Percentiles rank a stretch among this genome's conserved stretches.
phyloP scores from a whole-genome alignment of 305 asterid species.

The Nicotiana rustica region DNA sequence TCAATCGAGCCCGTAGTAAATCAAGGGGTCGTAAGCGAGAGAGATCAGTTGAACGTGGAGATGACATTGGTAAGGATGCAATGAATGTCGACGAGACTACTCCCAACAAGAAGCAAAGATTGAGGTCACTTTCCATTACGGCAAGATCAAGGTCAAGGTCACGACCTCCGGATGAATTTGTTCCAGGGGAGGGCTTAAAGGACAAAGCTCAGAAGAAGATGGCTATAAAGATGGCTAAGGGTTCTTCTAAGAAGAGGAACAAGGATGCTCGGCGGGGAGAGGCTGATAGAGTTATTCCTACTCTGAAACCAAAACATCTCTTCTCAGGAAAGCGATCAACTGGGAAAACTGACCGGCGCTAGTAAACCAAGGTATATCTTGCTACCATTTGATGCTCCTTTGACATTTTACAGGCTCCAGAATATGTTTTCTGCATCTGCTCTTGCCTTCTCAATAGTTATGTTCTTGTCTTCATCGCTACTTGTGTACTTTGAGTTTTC shows the following conservation, averaged over 20 bases:
- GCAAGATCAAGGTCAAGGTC: slow-evolving; percentile 59
- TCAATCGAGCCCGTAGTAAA: slow-evolving; percentile 72
- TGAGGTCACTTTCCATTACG: slow-evolving; percentile 48
- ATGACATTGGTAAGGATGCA: slow-evolving; percentile 43
- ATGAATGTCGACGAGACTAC: slow-evolving; percentile 80
- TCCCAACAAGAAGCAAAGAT: slow-evolving; percentile 71
- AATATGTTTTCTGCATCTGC: background rate
- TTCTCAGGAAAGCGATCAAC: slow-evolving; percentile 79
- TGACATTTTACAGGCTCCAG: background rate
- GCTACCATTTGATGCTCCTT: background rate
- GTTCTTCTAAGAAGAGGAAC: slow-evolving; percentile 67
- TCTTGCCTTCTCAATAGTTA: background rate
- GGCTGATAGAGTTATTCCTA: slow-evolving; percentile 88
- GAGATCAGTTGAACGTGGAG: slow-evolving; percentile 62
- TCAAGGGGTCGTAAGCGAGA: slow-evolving; percentile 93
- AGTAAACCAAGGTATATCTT: slow-evolving; percentile 52
- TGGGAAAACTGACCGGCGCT: slow-evolving; percentile 87
- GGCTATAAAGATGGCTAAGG: slow-evolving; percentile 69
- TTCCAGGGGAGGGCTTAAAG: slow-evolving; percentile 88
- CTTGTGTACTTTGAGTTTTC: background rate
- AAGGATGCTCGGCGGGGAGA: slow-evolving; percentile 86
- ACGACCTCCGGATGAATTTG: slow-evolving; percentile 69
- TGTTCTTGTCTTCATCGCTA: background rate
- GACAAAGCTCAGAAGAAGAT: slow-evolving; percentile 75
- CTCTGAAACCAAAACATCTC: slow-evolving; percentile 81